Conservation (phyloP, 2,329 filamentous ascomycete species). For the Aspergillus oerlinghausenensis region DNA sequence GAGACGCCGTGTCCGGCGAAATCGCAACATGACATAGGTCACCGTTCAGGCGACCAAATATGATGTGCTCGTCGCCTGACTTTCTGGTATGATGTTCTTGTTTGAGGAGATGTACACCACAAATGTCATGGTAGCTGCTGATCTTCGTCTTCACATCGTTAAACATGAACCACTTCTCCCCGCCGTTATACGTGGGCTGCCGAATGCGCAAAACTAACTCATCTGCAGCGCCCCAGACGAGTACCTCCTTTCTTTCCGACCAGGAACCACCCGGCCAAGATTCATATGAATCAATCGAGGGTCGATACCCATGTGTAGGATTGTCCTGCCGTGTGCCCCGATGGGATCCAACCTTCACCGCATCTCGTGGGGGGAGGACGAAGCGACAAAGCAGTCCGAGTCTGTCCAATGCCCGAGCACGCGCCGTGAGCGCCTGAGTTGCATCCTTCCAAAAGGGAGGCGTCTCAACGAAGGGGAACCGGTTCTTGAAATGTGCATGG, state of each 20-base stretch:
- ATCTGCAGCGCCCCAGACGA: constrained; percentile 59
- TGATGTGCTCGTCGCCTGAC: constrained; percentile 42
- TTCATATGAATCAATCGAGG: constrained; percentile 56
- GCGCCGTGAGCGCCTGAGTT: constrained; percentile 52
- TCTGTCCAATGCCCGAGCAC: constrained; percentile 54
- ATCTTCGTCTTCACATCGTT: constrained; percentile 43
- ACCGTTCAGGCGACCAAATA: constrained; percentile 55
- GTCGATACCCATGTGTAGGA: constrained; percentile 53
- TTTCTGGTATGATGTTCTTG: constrained; percentile 34
- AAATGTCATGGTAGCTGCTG: constrained; percentile 57
- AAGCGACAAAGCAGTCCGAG: constrained; percentile 53
- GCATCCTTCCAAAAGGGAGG: constrained; percentile 46
- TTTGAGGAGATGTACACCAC: constrained; percentile 50
- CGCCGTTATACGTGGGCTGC: constrained; percentile 33
- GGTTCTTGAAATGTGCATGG: constrained; percentile 43
- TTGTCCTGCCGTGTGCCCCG: constrained; percentile 43
- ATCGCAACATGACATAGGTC: constrained; percentile 42
- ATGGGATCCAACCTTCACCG: constrained; percentile 33
- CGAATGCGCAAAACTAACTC: constrained; percentile 50
- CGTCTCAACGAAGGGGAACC: constrained; percentile 44
- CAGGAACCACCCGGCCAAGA: constrained; percentile 44
- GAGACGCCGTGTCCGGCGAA: constrained; percentile 24
- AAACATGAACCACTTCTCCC: constrained; percentile 49
- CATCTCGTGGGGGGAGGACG: constrained; percentile 43
- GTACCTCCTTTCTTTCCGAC: constrained; percentile 50